Evolutionary conservation across 2,329 filamentous ascomycete genomes (phyloP).

Genomic region (Pseudocercospora ulei): DNA sequence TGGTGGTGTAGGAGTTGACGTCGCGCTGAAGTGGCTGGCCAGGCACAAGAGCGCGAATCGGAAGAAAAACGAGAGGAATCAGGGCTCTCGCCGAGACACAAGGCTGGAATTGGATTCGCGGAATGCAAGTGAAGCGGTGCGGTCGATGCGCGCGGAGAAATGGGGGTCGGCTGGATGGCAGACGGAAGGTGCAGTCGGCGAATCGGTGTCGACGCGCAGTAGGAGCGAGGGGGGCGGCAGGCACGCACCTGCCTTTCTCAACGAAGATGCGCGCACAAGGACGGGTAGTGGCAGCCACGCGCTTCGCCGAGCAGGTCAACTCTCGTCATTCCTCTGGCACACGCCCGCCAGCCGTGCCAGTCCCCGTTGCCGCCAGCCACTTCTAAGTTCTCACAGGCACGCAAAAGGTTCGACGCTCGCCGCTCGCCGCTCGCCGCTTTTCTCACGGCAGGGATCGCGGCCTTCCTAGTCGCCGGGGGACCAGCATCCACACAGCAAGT

Average conservation of each 20-base stretch:
- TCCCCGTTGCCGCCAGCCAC: not conserved
- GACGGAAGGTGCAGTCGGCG: not conserved
- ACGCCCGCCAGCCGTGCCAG: slow-evolving; percentile 1
- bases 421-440: slow-evolving; percentile 1
- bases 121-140: slow-evolving; percentile 2
- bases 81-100: slow-evolving; percentile 7
- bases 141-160: slow-evolving; percentile 1
- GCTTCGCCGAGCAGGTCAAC: slow-evolving; percentile 10
- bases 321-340: slow-evolving; percentile 10
- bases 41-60: not conserved
- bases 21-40: not conserved
- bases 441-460: slow-evolving; percentile 6
- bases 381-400: slow-evolving; percentile 1
- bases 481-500: slow-evolving; percentile 6
- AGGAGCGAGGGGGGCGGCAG: slow-evolving; percentile 8
- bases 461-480: slow-evolving; percentile 6
- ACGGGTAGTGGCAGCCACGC: slow-evolving; percentile 11
- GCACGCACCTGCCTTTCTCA: slow-evolving; percentile 7
- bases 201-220: slow-evolving; percentile 7
- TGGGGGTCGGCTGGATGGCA: not conserved
- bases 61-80: slow-evolving; percentile 1
- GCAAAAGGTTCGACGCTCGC: slow-evolving; percentile 8
- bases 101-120: slow-evolving; percentile 8
- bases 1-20: not conserved
- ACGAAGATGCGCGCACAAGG: slow-evolving; percentile 12